Conservation (phyloP, 129 eudicot genomes). For the Tagetes erecta region DNA sequence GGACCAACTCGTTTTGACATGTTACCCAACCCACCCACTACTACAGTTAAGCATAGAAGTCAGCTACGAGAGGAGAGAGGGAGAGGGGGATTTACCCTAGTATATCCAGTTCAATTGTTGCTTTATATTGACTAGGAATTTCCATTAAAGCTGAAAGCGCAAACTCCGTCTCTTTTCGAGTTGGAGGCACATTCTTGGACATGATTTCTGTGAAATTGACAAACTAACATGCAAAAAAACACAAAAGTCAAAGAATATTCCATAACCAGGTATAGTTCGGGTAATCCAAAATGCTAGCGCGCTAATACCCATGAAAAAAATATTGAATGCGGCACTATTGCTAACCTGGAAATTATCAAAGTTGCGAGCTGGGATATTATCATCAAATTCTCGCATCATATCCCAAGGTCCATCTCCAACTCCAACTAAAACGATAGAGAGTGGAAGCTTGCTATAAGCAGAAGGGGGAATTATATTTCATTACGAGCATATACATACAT, state of each 20-base stretch:
- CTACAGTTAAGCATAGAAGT: neutral
- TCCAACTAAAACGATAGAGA: slow-evolving; percentile 84
- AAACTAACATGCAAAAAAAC: slow-evolving; percentile 46
- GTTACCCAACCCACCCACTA: neutral
- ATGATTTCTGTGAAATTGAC: slow-evolving; percentile 92
- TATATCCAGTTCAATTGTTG: slow-evolving; percentile 77
- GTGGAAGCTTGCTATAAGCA: slow-evolving; percentile 74
- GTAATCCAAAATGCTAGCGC: neutral
- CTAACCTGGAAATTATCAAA: slow-evolving; percentile 89
- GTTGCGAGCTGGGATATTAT: slow-evolving; percentile 85
- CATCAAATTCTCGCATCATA: slow-evolving; percentile 93
- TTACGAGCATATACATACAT: neutral
- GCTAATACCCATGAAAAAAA: neutral
- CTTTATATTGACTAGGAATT: slow-evolving; percentile 88
- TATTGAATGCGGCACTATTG: slow-evolving; percentile 2
- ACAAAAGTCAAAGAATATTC: neutral
- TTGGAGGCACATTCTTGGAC: slow-evolving; percentile 60
- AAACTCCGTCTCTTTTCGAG: slow-evolving; percentile 85
- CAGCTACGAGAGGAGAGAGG: neutral
- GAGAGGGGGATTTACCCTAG: slow-evolving; percentile 51
- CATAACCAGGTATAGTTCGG: neutral
- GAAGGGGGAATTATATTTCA: neutral
- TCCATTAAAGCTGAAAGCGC: slow-evolving; percentile 93
- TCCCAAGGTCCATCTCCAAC: slow-evolving; percentile 99
- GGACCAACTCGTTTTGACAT: slow-evolving; percentile 2